Percentiles rank a stretch among this genome's conserved stretches.
Evolutionary conservation across 108 stramenopile species (phyloP).

Genomic region (Skeletonema menzelii): DNA sequence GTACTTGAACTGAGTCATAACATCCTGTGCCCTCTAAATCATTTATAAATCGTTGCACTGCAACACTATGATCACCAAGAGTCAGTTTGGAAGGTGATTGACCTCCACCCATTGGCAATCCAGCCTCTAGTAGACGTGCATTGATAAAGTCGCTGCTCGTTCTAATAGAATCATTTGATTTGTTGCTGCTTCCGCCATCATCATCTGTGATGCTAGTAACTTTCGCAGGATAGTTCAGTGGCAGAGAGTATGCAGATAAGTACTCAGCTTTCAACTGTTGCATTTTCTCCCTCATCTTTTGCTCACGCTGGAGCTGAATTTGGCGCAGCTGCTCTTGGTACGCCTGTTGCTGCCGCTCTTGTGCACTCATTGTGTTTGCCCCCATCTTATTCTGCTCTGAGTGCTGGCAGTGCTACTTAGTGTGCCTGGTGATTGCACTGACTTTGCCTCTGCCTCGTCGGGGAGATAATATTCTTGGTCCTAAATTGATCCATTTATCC

Average conservation of each 20-base stretch:
- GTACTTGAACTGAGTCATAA: slow-evolving; percentile 68
- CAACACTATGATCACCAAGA: slow-evolving; percentile 20
- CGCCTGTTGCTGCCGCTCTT: slow-evolving; percentile 9
- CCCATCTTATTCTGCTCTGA: not conserved
- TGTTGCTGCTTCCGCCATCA: not conserved
- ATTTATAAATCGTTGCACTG: slow-evolving; percentile 45
- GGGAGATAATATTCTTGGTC: too few relatives aligned
- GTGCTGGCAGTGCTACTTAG: not conserved
- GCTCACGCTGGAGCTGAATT: not conserved
- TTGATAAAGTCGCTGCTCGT: slow-evolving; percentile 66
- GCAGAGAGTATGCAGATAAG: slow-evolving; percentile 25
- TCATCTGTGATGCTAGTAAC: not conserved
- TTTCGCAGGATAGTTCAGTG: slow-evolving; percentile 33
- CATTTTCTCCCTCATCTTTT: slow-evolving; percentile 1
- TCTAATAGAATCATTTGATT: slow-evolving; percentile 13
- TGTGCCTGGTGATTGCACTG: too few relatives aligned
- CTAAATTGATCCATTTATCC: too few relatives aligned
- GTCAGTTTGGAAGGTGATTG: slow-evolving; percentile 33
- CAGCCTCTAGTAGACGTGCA: slow-evolving; percentile 71
- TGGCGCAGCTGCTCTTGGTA: not conserved
- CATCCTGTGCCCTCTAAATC: slow-evolving; percentile 67
- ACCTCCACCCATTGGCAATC: slow-evolving; percentile 61
- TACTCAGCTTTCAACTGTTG: slow-evolving; percentile 10
- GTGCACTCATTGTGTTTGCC: not conserved
- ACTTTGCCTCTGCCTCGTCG: too few relatives aligned